Base-by-base conservation (phyloP, 2,329 filamentous ascomycete genomes). In the Sarocladiaceae sp. region DNA sequence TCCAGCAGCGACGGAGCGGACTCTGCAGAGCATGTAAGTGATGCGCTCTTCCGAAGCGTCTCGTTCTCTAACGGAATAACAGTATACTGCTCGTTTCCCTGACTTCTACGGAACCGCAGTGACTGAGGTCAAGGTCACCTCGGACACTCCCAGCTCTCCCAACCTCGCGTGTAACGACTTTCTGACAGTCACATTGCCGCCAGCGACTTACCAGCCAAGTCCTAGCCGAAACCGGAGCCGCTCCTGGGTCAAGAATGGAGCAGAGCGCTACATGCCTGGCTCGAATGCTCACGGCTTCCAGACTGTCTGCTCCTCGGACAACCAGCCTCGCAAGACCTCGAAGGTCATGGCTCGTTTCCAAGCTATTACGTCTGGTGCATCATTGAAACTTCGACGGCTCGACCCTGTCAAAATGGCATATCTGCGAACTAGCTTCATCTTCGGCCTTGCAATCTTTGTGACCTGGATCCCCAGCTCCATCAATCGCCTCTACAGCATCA, bases 401-500 rank as follows among this genome's bases (percentile, higher is more conserved):
- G 80, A 83, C 60, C 78, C 79, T 0, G 71, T 83, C 51, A 83
- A 83, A 65, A 72, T 82, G 53, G 77, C 79, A 4, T 83, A 83
- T 57, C 69, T 83, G 26, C 76, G 79, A 13, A 83, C 79, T 2
- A 82, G 78, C 20, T 82, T 82, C 63, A 77, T 83, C 10, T 83
- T 83, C 52, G 79, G 76, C 23, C 75, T 83, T 55, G 78, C 78
- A 2, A 77, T 83, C 20, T 66, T 83, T 20, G 75, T 83, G 18
- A 83, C 80, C 2, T 83, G 80, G 80, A 82, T 79, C 2, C 80
- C 80, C 2, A 87, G 84, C 54, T 88, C 83, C 20, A 78, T 87
- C 63, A 92, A 93, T 66, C 76, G 88, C 13, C 76, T 91, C 4
- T 87, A 90, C 64, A 80, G 82, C 51, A 72, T 90, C 36, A 70